Evolutionary conservation across 495 filamentous ascomycete genomes (phyloP).

Genomic region (Penicillium tannophilum): DNA sequence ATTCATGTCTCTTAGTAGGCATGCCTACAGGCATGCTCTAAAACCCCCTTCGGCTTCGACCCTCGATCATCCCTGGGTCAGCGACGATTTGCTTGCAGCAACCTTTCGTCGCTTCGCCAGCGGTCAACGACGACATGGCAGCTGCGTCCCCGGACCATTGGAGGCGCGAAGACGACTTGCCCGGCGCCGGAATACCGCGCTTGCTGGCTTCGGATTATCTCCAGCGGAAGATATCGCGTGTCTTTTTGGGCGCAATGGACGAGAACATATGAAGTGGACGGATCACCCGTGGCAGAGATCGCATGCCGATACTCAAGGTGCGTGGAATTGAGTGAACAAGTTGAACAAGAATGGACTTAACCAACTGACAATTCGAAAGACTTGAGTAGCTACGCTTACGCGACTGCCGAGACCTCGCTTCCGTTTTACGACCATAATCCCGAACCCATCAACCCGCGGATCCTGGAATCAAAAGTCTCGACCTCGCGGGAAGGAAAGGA

Average conservation of each 20-base stretch:
- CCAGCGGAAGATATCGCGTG: conserved; percentile 40
- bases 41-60: conserved; percentile 29
- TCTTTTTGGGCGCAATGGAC: conserved; percentile 49
- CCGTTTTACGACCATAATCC: conserved; percentile 29
- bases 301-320: conserved; percentile 30
- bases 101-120: conserved; percentile 52
- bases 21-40: conserved; percentile 47
- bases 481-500: not conserved
- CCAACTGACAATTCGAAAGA: conserved; percentile 15
- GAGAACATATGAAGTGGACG: conserved; percentile 48
- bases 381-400: conserved; percentile 16
- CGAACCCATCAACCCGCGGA: conserved; percentile 14
- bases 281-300: conserved; percentile 33
- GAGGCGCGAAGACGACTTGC: conserved; percentile 58
- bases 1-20: conserved; percentile 47
- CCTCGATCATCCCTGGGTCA: conserved; percentile 54
- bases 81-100: conserved; percentile 53
- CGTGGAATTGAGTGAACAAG: conserved; percentile 1
- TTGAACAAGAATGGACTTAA: not conserved
- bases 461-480: conserved; percentile 3
- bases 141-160: conserved; percentile 59
- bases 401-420: conserved; percentile 14
- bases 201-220: conserved; percentile 39
- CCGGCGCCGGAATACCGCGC: conserved; percentile 51
- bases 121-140: conserved; percentile 50